Base-by-base conservation (phyloP, 1,139 yeast species). In the Candida sanyaensis region DNA sequence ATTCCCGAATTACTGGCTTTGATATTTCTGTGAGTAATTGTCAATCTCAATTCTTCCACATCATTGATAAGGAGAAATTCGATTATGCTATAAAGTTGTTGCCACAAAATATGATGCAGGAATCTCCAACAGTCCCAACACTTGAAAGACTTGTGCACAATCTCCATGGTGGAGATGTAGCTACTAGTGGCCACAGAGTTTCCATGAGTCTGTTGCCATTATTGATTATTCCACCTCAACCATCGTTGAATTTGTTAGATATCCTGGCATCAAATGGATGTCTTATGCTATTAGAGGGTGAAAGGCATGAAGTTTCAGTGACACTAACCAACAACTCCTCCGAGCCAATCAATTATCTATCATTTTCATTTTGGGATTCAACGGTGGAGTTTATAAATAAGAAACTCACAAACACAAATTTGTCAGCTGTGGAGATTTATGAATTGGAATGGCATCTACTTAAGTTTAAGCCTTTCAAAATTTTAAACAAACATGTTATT, bases 221-320 rank as follows among this genome's bases (percentile, higher is more conserved):
- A 6, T 63, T 67, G 4, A 87, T 87, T 0, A 73, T 86, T 12
- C 77, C 84, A 1, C 80, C 86, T 0, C 92, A 88, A 57, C 96
- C 96, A 0, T 67, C 76, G 7, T 66, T 89, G 42, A 75, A 81
- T 2, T 62, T 86, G 6, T 68, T 80, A 1, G 74, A 78, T 38
- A 66, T 81, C 6, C 78, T 83, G 60, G 71, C 87, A 6, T 75
- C 79, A 31, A 84, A 84, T 57, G 83, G 84, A 2, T 84, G 89
- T 83, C 59, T 86, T 4, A 85, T 88, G 90, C 64, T 89, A n/a
- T 65, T 89, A 23, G 96, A 89, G 59, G 96, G 96, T 5, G 96
- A 90, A 55, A 69, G 71, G 44, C 74, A 73, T 46, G 58, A 65
- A 4, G 81, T 88, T 49, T 66, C 76, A 0, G 65, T 88, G 3